Evolutionary conservation across 495 filamentous ascomycete species (phyloP).

Genomic region (Tuber borchii): DNA sequence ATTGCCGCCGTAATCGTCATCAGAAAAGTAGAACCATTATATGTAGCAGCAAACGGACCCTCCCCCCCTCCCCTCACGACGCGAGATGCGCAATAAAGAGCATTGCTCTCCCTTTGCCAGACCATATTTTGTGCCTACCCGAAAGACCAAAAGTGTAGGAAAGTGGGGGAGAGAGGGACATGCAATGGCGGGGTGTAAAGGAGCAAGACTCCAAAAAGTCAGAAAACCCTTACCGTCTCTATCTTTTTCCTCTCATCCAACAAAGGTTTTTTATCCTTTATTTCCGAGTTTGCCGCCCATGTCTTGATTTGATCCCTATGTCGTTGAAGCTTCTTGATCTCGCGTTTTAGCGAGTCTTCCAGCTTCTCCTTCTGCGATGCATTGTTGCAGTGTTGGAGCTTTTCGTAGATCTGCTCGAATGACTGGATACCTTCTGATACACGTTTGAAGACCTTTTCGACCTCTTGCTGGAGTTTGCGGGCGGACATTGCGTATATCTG

Average conservation of each 20-base stretch:
- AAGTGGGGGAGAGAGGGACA: conserved; percentile 23
- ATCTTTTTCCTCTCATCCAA: conserved; percentile 89
- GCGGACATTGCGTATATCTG: conserved; percentile 64
- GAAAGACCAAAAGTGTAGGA: conserved; percentile 21
- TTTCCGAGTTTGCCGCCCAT: conserved; percentile 94
- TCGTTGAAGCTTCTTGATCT: conserved; percentile 98
- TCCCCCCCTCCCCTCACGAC: not conserved
- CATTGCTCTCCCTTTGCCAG: conserved; percentile 19
- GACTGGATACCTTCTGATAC: conserved; percentile 83
- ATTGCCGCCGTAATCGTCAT: not conserved
- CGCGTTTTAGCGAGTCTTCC: conserved; percentile 92
- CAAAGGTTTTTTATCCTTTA: conserved; percentile 96
- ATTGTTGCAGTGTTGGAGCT: conserved; percentile 84
- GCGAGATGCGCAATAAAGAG: conserved; percentile 33
- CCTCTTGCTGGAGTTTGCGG: conserved; percentile 91
- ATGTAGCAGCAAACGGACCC: conserved; percentile 27
- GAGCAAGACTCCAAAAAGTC: not conserved
- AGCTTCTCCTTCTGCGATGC: conserved; percentile 94
- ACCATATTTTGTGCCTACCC: conserved; percentile 11
- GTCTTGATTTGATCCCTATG: conserved; percentile 98
- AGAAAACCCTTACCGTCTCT: conserved; percentile 64
- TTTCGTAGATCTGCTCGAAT: conserved; percentile 91
- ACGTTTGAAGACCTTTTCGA: conserved; percentile 98
- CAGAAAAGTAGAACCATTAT: conserved; percentile 1
- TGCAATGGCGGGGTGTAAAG: not conserved